A percentile compares a stretch with the other conserved stretches of the same genome.
Conservation (phyloP, 2,329 filamentous ascomycete genomes). For the Setomelanomma holmii region DNA sequence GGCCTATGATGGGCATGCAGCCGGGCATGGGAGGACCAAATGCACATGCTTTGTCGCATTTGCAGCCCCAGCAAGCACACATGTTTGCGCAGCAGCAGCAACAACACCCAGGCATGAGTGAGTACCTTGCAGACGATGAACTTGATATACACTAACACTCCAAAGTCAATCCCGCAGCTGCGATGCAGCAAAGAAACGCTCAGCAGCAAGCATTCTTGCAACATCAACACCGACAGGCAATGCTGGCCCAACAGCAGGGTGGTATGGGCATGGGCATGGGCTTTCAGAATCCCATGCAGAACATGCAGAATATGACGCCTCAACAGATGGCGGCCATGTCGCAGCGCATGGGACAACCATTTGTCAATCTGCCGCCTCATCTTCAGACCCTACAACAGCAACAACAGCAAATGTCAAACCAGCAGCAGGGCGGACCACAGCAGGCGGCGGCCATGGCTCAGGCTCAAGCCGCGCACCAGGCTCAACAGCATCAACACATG, state of each 20-base stretch:
- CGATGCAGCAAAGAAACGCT: slow-evolving; percentile 51
- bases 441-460: slow-evolving; percentile 55
- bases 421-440: slow-evolving; percentile 46
- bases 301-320: slow-evolving; percentile 58
- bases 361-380: slow-evolving; percentile 40
- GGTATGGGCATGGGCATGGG: slow-evolving; percentile 63
- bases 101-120: slow-evolving; percentile 46
- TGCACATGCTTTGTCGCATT: slow-evolving; percentile 74
- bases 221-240: slow-evolving; percentile 60
- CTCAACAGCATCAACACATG: slow-evolving; percentile 53
- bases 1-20: slow-evolving; percentile 79
- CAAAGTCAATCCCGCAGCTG: slow-evolving; percentile 48
- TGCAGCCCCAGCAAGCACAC: slow-evolving; percentile 68
- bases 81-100: slow-evolving; percentile 62
- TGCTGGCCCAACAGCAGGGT: slow-evolving; percentile 60
- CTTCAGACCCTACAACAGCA: slow-evolving; percentile 53
- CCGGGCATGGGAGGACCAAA: slow-evolving; percentile 66
- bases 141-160: slow-evolving; percentile 15
- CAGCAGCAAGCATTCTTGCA: slow-evolving; percentile 58
- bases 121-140: too few species aligned
- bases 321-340: slow-evolving; percentile 40
- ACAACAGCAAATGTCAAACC: slow-evolving; percentile 54
- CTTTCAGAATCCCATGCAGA: slow-evolving; percentile 63
- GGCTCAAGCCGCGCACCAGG: slow-evolving; percentile 52
- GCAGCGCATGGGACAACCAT: slow-evolving; percentile 30